Base-by-base conservation (phyloP, 345 rosid genomes). In the Murraya koenigii region DNA sequence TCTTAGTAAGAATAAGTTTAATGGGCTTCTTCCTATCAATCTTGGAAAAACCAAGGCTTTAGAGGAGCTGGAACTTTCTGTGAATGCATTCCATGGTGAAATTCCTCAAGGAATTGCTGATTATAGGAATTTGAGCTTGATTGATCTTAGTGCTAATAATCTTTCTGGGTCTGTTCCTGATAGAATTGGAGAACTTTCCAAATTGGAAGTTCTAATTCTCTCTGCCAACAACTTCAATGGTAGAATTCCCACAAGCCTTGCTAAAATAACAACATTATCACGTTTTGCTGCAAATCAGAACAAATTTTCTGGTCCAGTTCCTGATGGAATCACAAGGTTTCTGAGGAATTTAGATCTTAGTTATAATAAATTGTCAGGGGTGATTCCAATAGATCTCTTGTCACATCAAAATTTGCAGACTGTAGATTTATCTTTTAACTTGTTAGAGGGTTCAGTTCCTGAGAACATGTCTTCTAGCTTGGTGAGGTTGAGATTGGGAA, bases 401-500 rank as follows among this genome's bases (percentile, higher is more conserved):
- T 81, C 86, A 0, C 78, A 8, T 26, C 15, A 38, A 25, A 78
- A 69, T 2, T 86, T 95, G 70, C 55, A 60, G 75, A 49, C 41
- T 26, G 87, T 91, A 56, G 90, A 93, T 86, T 77, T 95, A 85
- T 89, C 97, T 44, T 81, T 17, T 76, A 95, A 91, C 80, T 30
- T 0, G 35, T 26, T 93, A 39, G 49, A 38, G 20, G 95, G 93
- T 47, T 25, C 75, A 75, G 60, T 90, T 64, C 97, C 98, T 66
- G 78, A 9, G 44, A 64, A 55, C 59, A 55, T 88, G 13, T 86
- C 97, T 10, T 1, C 72, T n/a, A 30, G 79, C 77, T 55, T 91
- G 86, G 49, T 93, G 10, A 86, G 95, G 83, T 54, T 95, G 86
- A 88, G 97, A 82, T 80, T 94, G 71, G 96, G 97, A 78, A 80